A percentile compares a stretch with the other conserved stretches of the same genome.
These are phyloP conservation scores for Pyrenophora graminea DNA, from an alignment of 2,329 filamentous ascomycete genomes.

Conservation along the genomic window DNA sequence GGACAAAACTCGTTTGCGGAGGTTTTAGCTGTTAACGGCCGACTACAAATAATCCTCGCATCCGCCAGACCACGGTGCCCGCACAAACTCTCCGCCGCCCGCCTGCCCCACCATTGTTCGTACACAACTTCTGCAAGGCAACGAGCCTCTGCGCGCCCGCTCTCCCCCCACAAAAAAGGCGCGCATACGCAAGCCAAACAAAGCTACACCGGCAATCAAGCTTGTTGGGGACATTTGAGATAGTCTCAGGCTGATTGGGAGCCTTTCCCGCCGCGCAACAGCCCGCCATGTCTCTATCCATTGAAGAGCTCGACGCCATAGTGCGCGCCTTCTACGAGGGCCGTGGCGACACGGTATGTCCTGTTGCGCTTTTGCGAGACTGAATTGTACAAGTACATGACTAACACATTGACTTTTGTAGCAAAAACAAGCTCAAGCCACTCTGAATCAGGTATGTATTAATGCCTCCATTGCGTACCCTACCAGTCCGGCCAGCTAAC, in stretches of 20 bases:
- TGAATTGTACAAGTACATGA: constrained; percentile 37
- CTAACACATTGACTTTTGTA: constrained; percentile 52
- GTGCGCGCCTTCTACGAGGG: constrained; percentile 98
- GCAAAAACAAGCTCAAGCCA: constrained; percentile 95
- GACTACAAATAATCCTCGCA: constrained; percentile 7
- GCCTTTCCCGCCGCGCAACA: constrained; percentile 39
- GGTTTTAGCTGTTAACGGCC: constrained; percentile 6
- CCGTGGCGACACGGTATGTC: constrained; percentile 83
- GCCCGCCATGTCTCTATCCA: constrained; percentile 66
- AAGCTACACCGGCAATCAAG: constrained; percentile 16
- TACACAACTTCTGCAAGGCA: constrained; percentile 35
- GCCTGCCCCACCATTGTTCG: constrained; percentile 43
- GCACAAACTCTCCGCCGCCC: constrained; percentile 26
- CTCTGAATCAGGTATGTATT: constrained; percentile 80
- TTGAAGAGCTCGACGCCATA: constrained; percentile 93
- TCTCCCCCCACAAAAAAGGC: constrained; percentile 17
- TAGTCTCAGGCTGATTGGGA: constrained; percentile 35
- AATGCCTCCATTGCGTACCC: constrained; percentile 8
- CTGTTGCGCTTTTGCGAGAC: background rate
- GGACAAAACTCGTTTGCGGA: constrained; percentile 23
- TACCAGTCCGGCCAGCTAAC: constrained; percentile 19
- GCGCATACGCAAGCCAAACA: constrained; percentile 10
- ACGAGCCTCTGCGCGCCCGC: constrained; percentile 28
- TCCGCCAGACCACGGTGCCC: constrained; percentile 24
- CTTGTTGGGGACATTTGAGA: constrained; percentile 28